A percentile compares a stretch with the other conserved stretches of the same genome.
Evolutionary conservation across 2,329 filamentous ascomycete species (phyloP).

Genomic region (Colletotrichum lini): DNA sequence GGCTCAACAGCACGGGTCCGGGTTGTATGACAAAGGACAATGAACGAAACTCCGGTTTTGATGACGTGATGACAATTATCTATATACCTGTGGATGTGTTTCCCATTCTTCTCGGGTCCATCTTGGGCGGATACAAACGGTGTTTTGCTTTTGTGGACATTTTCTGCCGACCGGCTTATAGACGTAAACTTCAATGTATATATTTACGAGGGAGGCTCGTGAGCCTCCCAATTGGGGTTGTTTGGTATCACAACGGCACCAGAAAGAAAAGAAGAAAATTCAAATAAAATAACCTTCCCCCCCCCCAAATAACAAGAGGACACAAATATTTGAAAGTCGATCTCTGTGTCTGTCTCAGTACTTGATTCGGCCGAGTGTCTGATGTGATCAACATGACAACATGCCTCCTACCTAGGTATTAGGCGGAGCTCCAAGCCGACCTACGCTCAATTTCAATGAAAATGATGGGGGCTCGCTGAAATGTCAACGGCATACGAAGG

Average conservation of each 20-base stretch:
- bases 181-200: conserved; percentile 39
- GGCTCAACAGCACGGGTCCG: conserved; percentile 34
- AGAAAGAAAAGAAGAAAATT: background rate
- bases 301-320: too few species aligned
- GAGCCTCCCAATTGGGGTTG: conserved; percentile 12
- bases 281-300: background rate
- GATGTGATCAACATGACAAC: background rate
- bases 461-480: background rate
- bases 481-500: background rate
- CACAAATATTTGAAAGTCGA: conserved; percentile 2
- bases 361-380: conserved; percentile 4
- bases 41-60: conserved; percentile 26
- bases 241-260: background rate
- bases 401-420: background rate
- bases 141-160: conserved; percentile 35
- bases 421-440: background rate
- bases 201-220: conserved; percentile 21
- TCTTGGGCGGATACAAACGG: conserved; percentile 18
- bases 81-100: conserved; percentile 32
- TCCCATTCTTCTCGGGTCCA: conserved; percentile 7
- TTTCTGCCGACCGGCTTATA: conserved; percentile 17
- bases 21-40: conserved; percentile 35
- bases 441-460: background rate
- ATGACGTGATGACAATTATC: conserved; percentile 42
- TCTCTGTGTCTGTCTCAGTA: background rate